Evolutionary conservation across 176 grass and related monocot species (phyloP).

Genomic region (Chrysopogon serrulatus): DNA sequence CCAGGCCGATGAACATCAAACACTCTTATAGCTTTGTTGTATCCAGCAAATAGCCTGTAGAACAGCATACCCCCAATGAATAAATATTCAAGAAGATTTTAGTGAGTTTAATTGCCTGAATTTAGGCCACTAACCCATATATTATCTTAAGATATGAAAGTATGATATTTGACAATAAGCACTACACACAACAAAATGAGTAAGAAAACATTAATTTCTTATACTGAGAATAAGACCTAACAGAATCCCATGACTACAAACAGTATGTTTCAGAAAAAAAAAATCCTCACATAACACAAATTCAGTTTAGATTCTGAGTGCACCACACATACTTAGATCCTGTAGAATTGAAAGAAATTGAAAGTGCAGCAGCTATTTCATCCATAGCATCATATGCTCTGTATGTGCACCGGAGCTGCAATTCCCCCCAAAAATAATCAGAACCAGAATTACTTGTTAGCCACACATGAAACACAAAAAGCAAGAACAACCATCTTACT

Average conservation of each 20-base stretch:
- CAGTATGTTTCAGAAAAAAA: neutral
- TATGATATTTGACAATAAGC: neutral
- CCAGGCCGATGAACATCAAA: conserved; percentile 97
- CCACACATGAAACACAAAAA: neutral
- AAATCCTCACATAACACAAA: neutral
- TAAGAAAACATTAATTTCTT: neutral
- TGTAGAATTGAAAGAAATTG: conserved; percentile 88
- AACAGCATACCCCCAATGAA: conserved; percentile 24
- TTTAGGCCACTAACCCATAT: neutral
- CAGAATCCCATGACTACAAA: neutral
- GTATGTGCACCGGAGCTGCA: conserved; percentile 91
- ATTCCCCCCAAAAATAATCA: conserved; percentile 8
- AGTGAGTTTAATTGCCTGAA: neutral
- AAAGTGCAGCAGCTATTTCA: conserved; percentile 88
- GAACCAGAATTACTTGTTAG: neutral
- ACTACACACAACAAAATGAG: neutral
- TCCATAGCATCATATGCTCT: conserved; percentile 95
- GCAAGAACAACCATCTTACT: conserved; percentile 27
- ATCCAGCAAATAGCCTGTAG: conserved; percentile 94
- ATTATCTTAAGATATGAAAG: neutral
- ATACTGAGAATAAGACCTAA: neutral
- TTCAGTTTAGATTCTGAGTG: neutral
- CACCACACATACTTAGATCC: conserved; percentile 62
- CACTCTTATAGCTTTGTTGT: conserved; percentile 84
- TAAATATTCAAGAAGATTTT: conserved; percentile 5